Base-by-base conservation (phyloP, 164 flowering plant genomes). In the Akebia trifoliata region DNA sequence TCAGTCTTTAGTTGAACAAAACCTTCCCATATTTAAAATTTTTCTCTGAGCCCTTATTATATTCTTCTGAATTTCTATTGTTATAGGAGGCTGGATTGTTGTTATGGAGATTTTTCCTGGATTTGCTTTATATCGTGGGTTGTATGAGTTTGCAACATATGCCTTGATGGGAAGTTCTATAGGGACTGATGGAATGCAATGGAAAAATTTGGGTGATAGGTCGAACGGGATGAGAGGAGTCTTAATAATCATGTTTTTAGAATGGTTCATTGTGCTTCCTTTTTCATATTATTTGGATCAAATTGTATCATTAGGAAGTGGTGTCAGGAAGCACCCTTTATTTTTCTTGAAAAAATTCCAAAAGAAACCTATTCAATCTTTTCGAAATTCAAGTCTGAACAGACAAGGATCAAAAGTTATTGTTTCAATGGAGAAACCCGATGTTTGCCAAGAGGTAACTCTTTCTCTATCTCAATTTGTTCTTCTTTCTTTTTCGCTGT, bases 21-120 rank as follows among this genome's bases (percentile, higher is more conserved):
- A 4, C 14, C 48, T 39, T 37, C 14, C 15, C 20, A n/a, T 37
- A 54, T 37, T 22, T n/a, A 14, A 38, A 54, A 15, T 9, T 12
- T 54, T 21, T 20, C 12, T 2, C 34, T 36, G 17, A 56, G 28
- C 29, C 22, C 40, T 29, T 40, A 8, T 10, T 8, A 4, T 2
- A 10, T 3, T 28, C 24, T 8, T 12, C 8, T 28, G n/a, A 15
- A 37, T n/a, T 59, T 32, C 54, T 43, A 24, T 25, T 67, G 9
- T 60, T 73, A 45, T 57, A 89, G 96, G 74, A 52, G 72, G 68
- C 17, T 72, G 90, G 82, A 64, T 90, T 17, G 65, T 77, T 37
- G 70, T 65, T 4, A 64, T 87, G 83, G 95, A 90, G 77, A 35
- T 85, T 50, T 76, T 65, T 67, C 97, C 95, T 57, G 87, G 84